phyloP scores from a whole-genome alignment of 768 basidiomycete genomes.

The Tulasnella sp. region DNA sequence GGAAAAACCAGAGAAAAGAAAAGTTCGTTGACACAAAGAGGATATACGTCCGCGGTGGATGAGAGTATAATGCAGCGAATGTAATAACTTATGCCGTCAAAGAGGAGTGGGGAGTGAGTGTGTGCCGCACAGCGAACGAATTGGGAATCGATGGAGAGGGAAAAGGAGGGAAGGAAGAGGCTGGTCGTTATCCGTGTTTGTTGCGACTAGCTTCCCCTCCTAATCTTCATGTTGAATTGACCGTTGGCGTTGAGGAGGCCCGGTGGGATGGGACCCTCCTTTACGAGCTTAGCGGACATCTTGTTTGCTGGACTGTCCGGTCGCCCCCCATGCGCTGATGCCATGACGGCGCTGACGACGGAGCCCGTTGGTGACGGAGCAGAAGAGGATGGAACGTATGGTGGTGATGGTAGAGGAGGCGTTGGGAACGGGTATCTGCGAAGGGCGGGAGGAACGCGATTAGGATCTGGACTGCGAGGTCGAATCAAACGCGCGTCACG shows the following conservation, averaged over 20 bases:
- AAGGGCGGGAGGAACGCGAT: not conserved
- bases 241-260: constrained; percentile 20
- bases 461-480: not conserved
- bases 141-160: not conserved
- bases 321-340: not conserved
- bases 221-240: constrained; percentile 17
- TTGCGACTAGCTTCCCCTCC: not conserved
- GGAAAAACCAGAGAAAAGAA: too few relatives aligned
- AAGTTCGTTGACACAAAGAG: not conserved
- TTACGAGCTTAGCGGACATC: constrained; percentile 22
- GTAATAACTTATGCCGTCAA: not conserved
- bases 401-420: constrained; percentile 30
- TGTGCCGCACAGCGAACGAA: not conserved
- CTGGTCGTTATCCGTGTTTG: not conserved
- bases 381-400: constrained; percentile 2
- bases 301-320: constrained; percentile 20
- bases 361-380: constrained; percentile 14
- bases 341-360: constrained; percentile 4
- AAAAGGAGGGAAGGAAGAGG: not conserved
- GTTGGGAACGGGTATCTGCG: constrained; percentile 31
- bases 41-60: constrained; percentile 8
- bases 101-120: not conserved
- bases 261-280: constrained; percentile 27
- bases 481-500: not conserved
- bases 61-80: not conserved